Evolutionary conservation across 2,329 filamentous ascomycete genomes (phyloP).

Genomic region (Lanzia echinophila): DNA sequence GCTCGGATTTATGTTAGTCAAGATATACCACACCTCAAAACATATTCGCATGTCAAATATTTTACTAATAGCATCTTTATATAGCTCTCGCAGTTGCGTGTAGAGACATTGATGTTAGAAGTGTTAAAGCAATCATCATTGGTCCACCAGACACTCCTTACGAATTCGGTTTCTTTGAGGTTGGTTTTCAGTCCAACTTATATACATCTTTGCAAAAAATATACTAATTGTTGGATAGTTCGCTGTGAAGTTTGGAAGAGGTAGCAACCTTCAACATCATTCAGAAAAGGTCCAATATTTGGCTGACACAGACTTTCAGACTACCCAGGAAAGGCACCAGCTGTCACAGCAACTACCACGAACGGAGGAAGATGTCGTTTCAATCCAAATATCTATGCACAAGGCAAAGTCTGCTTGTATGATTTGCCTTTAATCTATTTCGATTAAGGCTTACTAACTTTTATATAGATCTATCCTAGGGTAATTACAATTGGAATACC

Average conservation of each 20-base stretch:
- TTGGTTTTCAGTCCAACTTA: constrained; percentile 34
- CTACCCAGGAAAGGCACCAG: constrained; percentile 66
- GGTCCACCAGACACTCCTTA: constrained; percentile 93
- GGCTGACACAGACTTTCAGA: constrained; percentile 43
- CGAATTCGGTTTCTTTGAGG: constrained; percentile 96
- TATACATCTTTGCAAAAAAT: neutral
- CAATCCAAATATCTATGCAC: constrained; percentile 93
- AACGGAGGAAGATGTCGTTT: constrained; percentile 85
- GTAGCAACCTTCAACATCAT: constrained; percentile 36
- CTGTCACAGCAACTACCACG: constrained; percentile 68
- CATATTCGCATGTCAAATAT: neutral
- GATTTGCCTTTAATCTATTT: constrained; percentile 30
- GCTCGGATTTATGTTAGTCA: constrained; percentile 70
- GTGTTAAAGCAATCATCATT: constrained; percentile 80
- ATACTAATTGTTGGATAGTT: constrained; percentile 50
- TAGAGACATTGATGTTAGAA: constrained; percentile 80
- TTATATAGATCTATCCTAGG: constrained; percentile 74
- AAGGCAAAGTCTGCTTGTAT: constrained; percentile 86
- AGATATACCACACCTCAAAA: neutral
- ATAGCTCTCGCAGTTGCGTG: constrained; percentile 80
- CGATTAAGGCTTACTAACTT: constrained; percentile 15
- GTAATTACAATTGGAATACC: constrained; percentile 38
- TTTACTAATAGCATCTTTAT: constrained; percentile 18
- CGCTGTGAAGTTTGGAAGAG: constrained; percentile 66
- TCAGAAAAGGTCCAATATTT: constrained; percentile 6